Conservation (phyloP, 2,329 filamentous ascomycete genomes). For the Hypomyces rosellus region DNA sequence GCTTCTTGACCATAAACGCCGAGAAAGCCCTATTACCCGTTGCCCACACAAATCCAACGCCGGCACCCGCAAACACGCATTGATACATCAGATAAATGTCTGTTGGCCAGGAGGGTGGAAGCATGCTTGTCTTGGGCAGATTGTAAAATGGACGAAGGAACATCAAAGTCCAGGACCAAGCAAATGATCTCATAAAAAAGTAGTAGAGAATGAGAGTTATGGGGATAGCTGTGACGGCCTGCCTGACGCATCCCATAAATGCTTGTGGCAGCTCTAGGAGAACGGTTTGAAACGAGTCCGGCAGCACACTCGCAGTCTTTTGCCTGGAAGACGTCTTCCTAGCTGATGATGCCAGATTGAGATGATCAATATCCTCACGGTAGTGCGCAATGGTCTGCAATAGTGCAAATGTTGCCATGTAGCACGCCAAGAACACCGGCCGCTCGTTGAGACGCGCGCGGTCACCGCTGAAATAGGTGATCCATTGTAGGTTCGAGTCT, state of each 20-base stretch:
- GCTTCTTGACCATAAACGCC: slow-evolving; percentile 71
- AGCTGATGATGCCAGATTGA: slow-evolving; percentile 35
- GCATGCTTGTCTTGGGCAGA: slow-evolving; percentile 64
- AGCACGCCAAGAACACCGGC: slow-evolving; percentile 70
- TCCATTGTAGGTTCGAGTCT: slow-evolving; percentile 60
- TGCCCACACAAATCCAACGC: slow-evolving; percentile 71
- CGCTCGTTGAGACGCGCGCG: slow-evolving; percentile 77
- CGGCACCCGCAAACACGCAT: slow-evolving; percentile 54
- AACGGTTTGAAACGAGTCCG: slow-evolving; percentile 30
- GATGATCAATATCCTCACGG: slow-evolving; percentile 64
- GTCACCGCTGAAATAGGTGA: slow-evolving; percentile 65
- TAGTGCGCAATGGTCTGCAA: slow-evolving; percentile 67
- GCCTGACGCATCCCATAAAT: slow-evolving; percentile 32
- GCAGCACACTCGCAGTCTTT: slow-evolving; percentile 18
- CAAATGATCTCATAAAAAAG: slow-evolving; percentile 51
- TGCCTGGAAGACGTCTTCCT: slow-evolving; percentile 17
- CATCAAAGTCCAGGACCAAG: slow-evolving; percentile 64
- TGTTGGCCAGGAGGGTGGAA: slow-evolving; percentile 52
- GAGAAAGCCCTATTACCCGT: slow-evolving; percentile 72
- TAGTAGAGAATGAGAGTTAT: slow-evolving; percentile 55
- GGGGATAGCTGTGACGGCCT: slow-evolving; percentile 34
- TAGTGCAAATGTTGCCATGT: slow-evolving; percentile 62
- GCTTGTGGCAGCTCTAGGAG: slow-evolving; percentile 33
- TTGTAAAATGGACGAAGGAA: slow-evolving; percentile 69
- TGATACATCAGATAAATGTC: slow-evolving; percentile 49